phyloP scores from a whole-genome alignment of 768 basidiomycete genomes.

The Auricularia sp. region DNA sequence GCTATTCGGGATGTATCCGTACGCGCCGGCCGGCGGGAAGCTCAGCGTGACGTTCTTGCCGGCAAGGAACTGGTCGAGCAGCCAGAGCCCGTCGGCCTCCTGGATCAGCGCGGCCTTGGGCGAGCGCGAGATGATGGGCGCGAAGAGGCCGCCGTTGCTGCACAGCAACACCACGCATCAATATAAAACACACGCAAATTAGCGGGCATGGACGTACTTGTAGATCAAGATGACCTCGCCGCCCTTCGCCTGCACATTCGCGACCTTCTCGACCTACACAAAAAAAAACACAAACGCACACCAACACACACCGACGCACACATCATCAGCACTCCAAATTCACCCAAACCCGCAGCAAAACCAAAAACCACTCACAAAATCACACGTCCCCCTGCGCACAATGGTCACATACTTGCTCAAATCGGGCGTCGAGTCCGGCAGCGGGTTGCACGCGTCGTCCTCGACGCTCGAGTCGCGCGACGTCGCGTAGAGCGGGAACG shows the following conservation, averaged over 20 bases:
- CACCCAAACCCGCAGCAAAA: too few species aligned
- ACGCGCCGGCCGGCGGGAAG: slow-evolving; percentile 3
- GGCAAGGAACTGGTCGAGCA: not conserved
- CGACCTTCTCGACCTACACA: slow-evolving; percentile 14
- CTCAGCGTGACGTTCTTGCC: not conserved
- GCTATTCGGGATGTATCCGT: slow-evolving; percentile 14
- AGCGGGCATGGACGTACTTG: too few species aligned
- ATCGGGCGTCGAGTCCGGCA: slow-evolving; percentile 17
- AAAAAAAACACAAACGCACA: too few species aligned
- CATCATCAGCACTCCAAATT: too few species aligned
- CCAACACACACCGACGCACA: too few species aligned
- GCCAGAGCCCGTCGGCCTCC: slow-evolving; percentile 5
- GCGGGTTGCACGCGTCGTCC: slow-evolving; percentile 19
- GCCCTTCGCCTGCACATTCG: slow-evolving; percentile 12
- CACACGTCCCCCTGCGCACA: slow-evolving; percentile 22
- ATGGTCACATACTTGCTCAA: slow-evolving; percentile 20
- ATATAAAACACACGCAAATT: too few species aligned
- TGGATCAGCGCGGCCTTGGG: slow-evolving; percentile 5
- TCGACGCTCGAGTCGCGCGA: slow-evolving; percentile 15
- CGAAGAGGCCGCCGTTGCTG: slow-evolving; percentile 4
- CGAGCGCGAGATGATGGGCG: slow-evolving; percentile 1
- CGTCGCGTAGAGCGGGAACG: slow-evolving; percentile 20
- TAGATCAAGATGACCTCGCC: slow-evolving; percentile 7
- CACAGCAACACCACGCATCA: not conserved
- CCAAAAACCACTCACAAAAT: not conserved